Percentiles rank a stretch among this genome's conserved stretches.
These are phyloP conservation scores for Penicillium sp. DNA, from an alignment of 2,329 filamentous ascomycete genomes.

Conservation along the genomic window DNA sequence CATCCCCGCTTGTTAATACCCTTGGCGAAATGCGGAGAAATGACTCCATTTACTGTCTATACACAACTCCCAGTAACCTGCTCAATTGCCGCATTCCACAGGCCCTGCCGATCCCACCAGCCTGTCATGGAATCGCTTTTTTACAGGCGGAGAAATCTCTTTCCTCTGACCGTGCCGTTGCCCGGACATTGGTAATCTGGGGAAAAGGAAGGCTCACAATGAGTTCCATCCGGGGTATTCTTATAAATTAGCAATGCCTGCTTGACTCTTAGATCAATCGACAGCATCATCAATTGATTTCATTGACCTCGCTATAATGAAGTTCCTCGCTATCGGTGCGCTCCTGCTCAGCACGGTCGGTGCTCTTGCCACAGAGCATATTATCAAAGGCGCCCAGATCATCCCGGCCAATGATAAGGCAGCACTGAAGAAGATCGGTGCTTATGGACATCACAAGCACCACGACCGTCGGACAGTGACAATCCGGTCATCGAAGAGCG, in stretches of 20 bases:
- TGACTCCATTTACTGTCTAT: neutral
- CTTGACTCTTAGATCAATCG: neutral
- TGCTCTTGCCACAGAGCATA: constrained; percentile 18
- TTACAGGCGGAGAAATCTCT: constrained; percentile 30
- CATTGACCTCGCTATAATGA: constrained; percentile 21
- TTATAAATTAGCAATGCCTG: constrained; percentile 1
- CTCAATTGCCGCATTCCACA: neutral
- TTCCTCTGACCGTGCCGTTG: constrained; percentile 5
- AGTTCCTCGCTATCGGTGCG: constrained; percentile 23
- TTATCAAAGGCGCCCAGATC: constrained; percentile 27
- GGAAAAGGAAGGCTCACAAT: neutral
- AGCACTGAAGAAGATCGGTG: constrained; percentile 24
- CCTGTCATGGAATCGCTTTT: constrained; percentile 9
- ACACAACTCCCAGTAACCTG: neutral
- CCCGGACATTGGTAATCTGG: neutral
- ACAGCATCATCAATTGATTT: neutral
- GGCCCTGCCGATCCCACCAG: constrained; percentile 11
- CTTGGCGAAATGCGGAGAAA: constrained; percentile 24
- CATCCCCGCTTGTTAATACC: constrained; percentile 9
- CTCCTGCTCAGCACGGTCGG: constrained; percentile 24
- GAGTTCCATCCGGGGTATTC: neutral
- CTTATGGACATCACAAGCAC: constrained; percentile 24
- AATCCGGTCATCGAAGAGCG: constrained; percentile 54
- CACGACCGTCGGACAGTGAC: constrained; percentile 48
- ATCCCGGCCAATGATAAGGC: constrained; percentile 25